These are phyloP conservation scores for Furculomyces boomerangus DNA, from an alignment of 371 early-diverging fungal species.

Conservation along the genomic window DNA sequence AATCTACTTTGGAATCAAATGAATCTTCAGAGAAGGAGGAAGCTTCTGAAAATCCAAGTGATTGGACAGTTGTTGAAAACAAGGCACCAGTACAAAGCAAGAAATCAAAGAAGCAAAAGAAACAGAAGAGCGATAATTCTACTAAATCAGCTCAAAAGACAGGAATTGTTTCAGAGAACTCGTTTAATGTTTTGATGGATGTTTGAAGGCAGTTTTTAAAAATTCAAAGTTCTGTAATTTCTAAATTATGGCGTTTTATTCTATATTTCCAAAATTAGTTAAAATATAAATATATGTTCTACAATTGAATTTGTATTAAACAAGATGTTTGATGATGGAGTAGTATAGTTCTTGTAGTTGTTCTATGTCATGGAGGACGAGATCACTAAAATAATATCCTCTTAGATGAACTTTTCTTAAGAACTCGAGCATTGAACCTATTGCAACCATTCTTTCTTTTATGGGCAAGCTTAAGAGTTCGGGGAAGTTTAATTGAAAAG, in stretches of 20 bases:
- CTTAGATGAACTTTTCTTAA: conserved; percentile 38
- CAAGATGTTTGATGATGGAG: conserved; percentile 15
- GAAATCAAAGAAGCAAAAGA: background rate
- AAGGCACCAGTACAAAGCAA: background rate
- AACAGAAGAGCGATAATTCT: background rate
- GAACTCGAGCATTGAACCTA: conserved; percentile 48
- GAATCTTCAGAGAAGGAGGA: background rate
- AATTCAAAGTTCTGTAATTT: background rate
- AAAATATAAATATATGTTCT: background rate
- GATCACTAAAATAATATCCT: conserved; percentile 22
- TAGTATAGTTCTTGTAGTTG: conserved; percentile 23
- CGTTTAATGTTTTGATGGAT: background rate
- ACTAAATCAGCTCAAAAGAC: background rate
- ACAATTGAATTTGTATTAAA: background rate
- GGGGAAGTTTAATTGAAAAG: conserved; percentile 43
- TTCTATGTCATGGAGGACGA: conserved; percentile 23
- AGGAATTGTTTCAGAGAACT: background rate
- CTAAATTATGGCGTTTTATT: background rate
- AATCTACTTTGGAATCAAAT: background rate
- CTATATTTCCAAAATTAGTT: background rate
- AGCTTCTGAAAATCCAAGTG: background rate
- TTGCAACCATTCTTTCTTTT: conserved; percentile 38
- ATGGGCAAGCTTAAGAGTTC: conserved; percentile 36
- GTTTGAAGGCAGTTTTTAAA: background rate
- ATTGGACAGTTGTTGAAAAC: background rate